Conservation (phyloP, 2,329 filamentous ascomycete genomes). For the Stachybotrys chartarum region DNA sequence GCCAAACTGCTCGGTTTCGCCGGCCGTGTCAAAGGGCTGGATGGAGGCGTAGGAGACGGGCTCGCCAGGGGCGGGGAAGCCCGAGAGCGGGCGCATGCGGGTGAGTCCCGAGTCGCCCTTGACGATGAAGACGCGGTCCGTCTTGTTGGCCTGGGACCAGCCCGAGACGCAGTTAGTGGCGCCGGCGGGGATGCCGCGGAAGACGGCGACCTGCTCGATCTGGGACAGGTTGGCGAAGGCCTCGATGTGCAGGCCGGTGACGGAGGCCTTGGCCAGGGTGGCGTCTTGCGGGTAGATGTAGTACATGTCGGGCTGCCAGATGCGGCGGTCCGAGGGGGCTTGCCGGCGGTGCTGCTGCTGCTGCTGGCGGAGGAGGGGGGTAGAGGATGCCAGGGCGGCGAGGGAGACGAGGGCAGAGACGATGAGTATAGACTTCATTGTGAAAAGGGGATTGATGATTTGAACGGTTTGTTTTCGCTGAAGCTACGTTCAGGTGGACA, state of each 20-base stretch:
- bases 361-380: not conserved
- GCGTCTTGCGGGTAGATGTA: conserved; percentile 10
- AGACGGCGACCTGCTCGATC: conserved; percentile 23
- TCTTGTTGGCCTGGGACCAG: conserved; percentile 26
- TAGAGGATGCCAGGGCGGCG: not conserved
- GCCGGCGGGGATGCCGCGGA: conserved; percentile 18
- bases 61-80: conserved; percentile 12
- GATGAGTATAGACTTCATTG: not conserved
- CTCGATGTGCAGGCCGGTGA: conserved; percentile 12
- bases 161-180: conserved; percentile 19
- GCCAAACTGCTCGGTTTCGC: conserved; percentile 6
- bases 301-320: conserved; percentile 2
- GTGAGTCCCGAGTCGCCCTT: conserved; percentile 16
- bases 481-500: no score
- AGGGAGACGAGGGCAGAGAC: not conserved
- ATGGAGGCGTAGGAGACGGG: conserved; percentile 15
- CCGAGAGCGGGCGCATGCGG: conserved; percentile 13
- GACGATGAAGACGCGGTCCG: conserved; percentile 29
- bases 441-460: not conserved
- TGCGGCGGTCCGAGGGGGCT: not conserved
- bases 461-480: not conserved
- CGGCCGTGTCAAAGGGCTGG: conserved; percentile 10
- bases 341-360: not conserved
- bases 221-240: conserved; percentile 12
- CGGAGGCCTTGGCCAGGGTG: conserved; percentile 5